A percentile compares a stretch with the other conserved stretches of the same genome.
Evolutionary conservation across 129 eudicot species (phyloP).

Genomic region (Flaveria brownii): DNA sequence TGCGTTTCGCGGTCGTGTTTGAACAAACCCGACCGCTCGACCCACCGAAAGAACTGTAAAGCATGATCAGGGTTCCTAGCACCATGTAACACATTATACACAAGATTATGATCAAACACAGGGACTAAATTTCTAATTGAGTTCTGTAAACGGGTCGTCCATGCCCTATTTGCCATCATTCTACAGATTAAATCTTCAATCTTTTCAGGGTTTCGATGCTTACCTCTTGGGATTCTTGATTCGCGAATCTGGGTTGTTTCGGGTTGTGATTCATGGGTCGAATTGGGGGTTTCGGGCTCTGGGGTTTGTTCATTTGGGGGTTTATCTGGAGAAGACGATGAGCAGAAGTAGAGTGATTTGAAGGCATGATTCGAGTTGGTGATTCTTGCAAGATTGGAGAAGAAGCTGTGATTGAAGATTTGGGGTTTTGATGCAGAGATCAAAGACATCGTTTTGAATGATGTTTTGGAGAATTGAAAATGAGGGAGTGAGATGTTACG

Average conservation of each 20-base stretch:
- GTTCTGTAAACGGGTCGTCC: slow-evolving; percentile 93
- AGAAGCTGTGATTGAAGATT: slow-evolving; percentile 37
- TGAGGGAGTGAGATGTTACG: background rate
- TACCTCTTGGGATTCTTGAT: slow-evolving; percentile 47
- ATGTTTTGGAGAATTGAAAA: background rate
- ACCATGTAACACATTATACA: slow-evolving; percentile 71
- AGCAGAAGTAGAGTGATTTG: slow-evolving; percentile 40
- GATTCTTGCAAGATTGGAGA: slow-evolving; percentile 40
- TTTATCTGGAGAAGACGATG: slow-evolving; percentile 38
- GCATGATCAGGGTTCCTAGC: slow-evolving; percentile 76
- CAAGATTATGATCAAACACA: slow-evolving; percentile 64
- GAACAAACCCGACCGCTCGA: slow-evolving; percentile 68
- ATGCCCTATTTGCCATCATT: slow-evolving; percentile 91
- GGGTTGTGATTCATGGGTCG: slow-evolving; percentile 13
- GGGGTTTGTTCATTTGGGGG: slow-evolving; percentile 33
- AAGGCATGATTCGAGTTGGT: slow-evolving; percentile 41
- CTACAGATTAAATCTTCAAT: slow-evolving; percentile 60
- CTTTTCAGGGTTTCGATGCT: slow-evolving; percentile 60
- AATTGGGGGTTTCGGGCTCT: slow-evolving; percentile 23
- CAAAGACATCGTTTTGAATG: slow-evolving; percentile 41
- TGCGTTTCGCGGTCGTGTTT: slow-evolving; percentile 64
- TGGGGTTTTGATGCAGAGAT: slow-evolving; percentile 44
- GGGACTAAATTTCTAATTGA: slow-evolving; percentile 73
- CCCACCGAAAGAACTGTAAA: slow-evolving; percentile 94
- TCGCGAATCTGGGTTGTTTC: slow-evolving; percentile 27